These are phyloP conservation scores for Exserohilum turcica DNA, from an alignment of 2,329 filamentous ascomycete species.

Conservation along the genomic window DNA sequence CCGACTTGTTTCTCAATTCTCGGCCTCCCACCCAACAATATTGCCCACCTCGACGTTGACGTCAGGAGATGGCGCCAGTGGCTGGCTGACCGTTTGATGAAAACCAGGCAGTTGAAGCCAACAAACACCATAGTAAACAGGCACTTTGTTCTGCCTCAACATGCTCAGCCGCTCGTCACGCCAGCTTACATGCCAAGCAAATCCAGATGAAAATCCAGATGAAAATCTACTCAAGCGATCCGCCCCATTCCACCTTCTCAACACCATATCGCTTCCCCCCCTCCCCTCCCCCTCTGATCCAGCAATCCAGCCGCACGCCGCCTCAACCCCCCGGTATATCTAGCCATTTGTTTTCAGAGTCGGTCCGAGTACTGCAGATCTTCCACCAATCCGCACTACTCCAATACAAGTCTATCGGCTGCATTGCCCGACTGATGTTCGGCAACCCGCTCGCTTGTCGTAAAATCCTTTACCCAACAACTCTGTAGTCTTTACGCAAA, in stretches of 20 bases:
- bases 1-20: background rate
- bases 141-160: background rate
- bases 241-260: background rate
- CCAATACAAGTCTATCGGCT: constrained; percentile 1
- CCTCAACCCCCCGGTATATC: background rate
- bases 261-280: background rate
- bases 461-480: constrained; percentile 12
- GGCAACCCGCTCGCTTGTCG: constrained; percentile 13
- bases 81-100: background rate
- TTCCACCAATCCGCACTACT: constrained; percentile 12
- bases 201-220: background rate
- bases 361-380: constrained; percentile 7
- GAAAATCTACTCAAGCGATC: background rate
- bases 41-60: background rate
- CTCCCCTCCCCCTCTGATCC: background rate
- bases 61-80: background rate
- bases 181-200: background rate
- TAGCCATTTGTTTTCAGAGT: background rate
- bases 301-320: background rate
- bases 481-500: constrained; percentile 23
- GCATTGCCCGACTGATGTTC: background rate
- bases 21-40: background rate
- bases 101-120: background rate
- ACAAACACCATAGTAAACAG: background rate
- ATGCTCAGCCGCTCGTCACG: background rate